A percentile compares a stretch with the other conserved stretches of the same genome.
Evolutionary conservation across 805 yeast species (phyloP).

Genomic region (Jamesozyma hellenica): DNA sequence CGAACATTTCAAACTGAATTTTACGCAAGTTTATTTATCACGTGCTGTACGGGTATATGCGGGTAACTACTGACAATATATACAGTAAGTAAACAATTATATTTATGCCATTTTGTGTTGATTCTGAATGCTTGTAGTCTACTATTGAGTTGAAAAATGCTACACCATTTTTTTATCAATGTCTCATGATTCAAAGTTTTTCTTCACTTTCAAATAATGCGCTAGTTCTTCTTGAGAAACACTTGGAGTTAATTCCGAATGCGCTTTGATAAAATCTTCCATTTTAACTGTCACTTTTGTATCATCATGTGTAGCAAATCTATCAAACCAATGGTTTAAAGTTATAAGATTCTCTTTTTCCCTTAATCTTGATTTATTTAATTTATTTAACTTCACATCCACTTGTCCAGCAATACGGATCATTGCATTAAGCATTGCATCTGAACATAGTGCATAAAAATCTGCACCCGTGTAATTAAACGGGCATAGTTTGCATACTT

Average conservation of each 20-base stretch:
- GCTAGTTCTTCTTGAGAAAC: conserved; percentile 80
- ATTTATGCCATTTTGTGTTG: no score
- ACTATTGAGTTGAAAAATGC: no score
- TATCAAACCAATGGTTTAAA: conserved; percentile 86
- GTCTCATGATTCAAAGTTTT: conserved; percentile 55
- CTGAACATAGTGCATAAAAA: conserved; percentile 91
- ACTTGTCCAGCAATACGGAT: conserved; percentile 72
- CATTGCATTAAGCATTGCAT: conserved; percentile 95
- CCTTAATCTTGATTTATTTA: conserved; percentile 1
- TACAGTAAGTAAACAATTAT: no score
- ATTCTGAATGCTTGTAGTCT: no score
- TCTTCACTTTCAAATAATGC: conserved; percentile 72
- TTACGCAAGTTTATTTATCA: no score
- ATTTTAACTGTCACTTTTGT: conserved; percentile 54
- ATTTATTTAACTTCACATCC: conserved; percentile 60
- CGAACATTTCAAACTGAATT: no score
- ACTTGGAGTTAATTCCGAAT: conserved; percentile 61
- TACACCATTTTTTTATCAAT: no score
- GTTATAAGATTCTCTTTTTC: conserved; percentile 39
- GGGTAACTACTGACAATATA: no score
- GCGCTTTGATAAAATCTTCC: conserved; percentile 73
- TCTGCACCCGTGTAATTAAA: conserved; percentile 97
- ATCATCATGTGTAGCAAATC: conserved; percentile 58
- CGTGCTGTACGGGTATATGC: no score
- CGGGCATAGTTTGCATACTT: conserved; percentile 63